Evolutionary conservation across 2,329 filamentous ascomycete species (phyloP).

Genomic region (Mariannaea sp.): DNA sequence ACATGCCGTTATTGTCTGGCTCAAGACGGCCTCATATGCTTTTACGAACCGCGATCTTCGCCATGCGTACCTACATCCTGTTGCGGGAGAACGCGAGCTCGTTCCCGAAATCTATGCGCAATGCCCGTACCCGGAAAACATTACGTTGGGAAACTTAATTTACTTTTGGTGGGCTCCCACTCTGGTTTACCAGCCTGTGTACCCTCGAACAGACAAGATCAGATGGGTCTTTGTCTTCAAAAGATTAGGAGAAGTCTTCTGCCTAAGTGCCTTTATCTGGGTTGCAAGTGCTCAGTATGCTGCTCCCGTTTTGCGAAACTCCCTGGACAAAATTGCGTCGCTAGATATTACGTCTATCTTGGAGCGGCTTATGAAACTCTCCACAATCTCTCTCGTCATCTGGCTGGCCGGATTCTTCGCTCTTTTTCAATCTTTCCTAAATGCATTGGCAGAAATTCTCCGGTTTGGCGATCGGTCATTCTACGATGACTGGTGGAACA

Average conservation of each 20-base stretch:
- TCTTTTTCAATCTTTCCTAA: conserved; percentile 89
- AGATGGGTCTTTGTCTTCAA: conserved; percentile 89
- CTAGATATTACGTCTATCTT: conserved; percentile 81
- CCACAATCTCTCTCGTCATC: conserved; percentile 91
- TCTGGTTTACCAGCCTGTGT: conserved; percentile 94
- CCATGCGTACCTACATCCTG: conserved; percentile 83
- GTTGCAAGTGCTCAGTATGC: conserved; percentile 94
- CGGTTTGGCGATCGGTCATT: conserved; percentile 92
- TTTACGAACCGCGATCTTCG: conserved; percentile 95
- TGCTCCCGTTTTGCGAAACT: conserved; percentile 85
- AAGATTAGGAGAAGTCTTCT: conserved; percentile 76
- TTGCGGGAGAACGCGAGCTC: conserved; percentile 66
- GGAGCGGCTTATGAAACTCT: conserved; percentile 91
- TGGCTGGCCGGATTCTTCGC: conserved; percentile 99
- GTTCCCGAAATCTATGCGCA: conserved; percentile 80
- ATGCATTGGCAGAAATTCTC: conserved; percentile 88
- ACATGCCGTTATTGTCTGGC: conserved; percentile 92
- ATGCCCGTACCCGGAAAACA: conserved; percentile 89
- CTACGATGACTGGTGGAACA: conserved; percentile 99
- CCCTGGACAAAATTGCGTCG: conserved; percentile 81
- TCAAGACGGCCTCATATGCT: conserved; percentile 95
- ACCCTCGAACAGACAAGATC: conserved; percentile 81
- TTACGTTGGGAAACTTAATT: conserved; percentile 82
- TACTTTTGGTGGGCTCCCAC: conserved; percentile 99
- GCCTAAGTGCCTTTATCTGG: conserved; percentile 90